These are phyloP conservation scores for Apiospora kogelbergensis DNA, from an alignment of 2,329 filamentous ascomycete species.

Conservation along the genomic window DNA sequence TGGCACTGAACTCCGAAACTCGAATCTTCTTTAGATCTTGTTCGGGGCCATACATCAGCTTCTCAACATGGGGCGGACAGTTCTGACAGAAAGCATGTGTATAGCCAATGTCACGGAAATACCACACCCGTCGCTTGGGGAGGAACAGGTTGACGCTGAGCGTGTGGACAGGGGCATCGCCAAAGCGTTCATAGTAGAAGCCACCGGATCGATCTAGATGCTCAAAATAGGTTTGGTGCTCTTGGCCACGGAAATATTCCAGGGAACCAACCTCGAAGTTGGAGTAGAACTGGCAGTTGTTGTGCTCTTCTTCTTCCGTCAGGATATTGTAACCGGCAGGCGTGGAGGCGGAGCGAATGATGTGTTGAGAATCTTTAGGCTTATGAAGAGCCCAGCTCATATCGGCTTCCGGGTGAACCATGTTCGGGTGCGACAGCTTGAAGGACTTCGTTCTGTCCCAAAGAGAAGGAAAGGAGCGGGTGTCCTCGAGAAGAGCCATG, in stretches of 20 bases:
- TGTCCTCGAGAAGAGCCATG: conserved; percentile 47
- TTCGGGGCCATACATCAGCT: conserved; percentile 19
- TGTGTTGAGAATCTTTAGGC: conserved; percentile 17
- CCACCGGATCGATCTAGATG: conserved; percentile 49
- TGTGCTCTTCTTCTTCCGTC: conserved; percentile 40
- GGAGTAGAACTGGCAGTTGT: conserved; percentile 50
- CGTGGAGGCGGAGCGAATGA: conserved; percentile 10
- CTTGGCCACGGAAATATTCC: conserved; percentile 48
- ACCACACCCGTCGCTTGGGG: conserved; percentile 50
- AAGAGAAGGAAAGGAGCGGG: conserved; percentile 41
- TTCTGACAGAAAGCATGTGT: conserved; percentile 45
- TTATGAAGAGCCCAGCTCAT: conserved; percentile 47
- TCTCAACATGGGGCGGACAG: conserved; percentile 30
- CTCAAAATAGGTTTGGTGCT: conserved; percentile 48
- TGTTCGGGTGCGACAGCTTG: conserved; percentile 41
- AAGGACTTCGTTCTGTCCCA: conserved; percentile 48
- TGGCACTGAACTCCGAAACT: conserved; percentile 8
- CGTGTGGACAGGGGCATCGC: conserved; percentile 52
- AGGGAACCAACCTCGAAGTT: conserved; percentile 56
- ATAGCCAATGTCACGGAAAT: conserved; percentile 47
- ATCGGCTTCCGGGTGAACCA: conserved; percentile 48
- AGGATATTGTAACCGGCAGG: not conserved
- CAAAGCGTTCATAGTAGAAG: conserved; percentile 47
- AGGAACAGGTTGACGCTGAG: conserved; percentile 54
- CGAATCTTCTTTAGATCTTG: conserved; percentile 12